Percentiles rank a stretch among this genome's conserved stretches.
Conservation (phyloP, 1,139 yeast genomes). For the Pichia sp. region DNA sequence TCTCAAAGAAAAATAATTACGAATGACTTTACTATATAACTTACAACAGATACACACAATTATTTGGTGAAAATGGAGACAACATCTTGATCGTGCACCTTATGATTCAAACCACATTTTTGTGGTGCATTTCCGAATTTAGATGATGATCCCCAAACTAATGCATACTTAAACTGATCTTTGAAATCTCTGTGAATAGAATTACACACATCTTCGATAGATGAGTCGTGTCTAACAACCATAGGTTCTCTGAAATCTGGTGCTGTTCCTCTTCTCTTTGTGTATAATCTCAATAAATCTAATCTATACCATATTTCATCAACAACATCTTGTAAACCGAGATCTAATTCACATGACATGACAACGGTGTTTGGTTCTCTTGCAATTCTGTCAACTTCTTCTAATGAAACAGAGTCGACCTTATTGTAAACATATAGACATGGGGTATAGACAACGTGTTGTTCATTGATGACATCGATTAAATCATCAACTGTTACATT, state of each 20-base stretch:
- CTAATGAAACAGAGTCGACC: constrained; percentile 92
- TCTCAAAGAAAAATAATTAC: no score
- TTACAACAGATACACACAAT: neutral
- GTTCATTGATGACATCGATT: constrained; percentile 86
- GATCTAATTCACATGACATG: constrained; percentile 84
- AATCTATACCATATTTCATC: constrained; percentile 94
- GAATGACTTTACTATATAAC: neutral
- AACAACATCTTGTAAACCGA: constrained; percentile 84
- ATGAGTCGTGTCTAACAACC: constrained; percentile 79
- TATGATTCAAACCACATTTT: constrained; percentile 86
- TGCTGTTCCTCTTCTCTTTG: constrained; percentile 78
- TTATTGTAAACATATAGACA: constrained; percentile 94
- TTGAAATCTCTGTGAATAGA: constrained; percentile 92
- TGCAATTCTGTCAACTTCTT: constrained; percentile 91
- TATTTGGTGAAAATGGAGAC: constrained; percentile 85
- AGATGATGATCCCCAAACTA: constrained; percentile 96
- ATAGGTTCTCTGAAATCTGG: constrained; percentile 89
- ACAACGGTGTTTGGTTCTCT: constrained; percentile 91
- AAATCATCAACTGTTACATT: constrained; percentile 90
- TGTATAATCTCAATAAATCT: constrained; percentile 75
- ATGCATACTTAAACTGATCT: constrained; percentile 86
- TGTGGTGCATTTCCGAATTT: constrained; percentile 85
- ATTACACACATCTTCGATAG: constrained; percentile 87
- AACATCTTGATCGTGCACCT: constrained; percentile 90
- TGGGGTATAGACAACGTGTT: constrained; percentile 83